phyloP scores from a whole-genome alignment of 306 rosid species.

The Astragalus membranaceus region DNA sequence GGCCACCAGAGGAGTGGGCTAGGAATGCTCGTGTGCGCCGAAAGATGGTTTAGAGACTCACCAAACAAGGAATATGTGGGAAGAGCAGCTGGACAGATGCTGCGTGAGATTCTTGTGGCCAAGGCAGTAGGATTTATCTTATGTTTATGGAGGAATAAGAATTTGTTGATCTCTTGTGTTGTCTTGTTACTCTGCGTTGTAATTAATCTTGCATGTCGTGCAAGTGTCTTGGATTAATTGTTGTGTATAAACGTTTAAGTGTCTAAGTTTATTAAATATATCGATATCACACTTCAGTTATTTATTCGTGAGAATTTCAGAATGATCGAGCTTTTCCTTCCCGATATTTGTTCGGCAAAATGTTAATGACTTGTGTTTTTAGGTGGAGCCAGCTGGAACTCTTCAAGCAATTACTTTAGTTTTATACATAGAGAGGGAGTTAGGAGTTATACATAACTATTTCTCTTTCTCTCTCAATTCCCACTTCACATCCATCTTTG shows the following conservation, averaged over 20 bases:
- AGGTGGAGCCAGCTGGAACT: too few species aligned
- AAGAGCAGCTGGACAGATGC: too few species aligned
- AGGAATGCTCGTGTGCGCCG: conserved; percentile 50
- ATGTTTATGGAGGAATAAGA: conserved; percentile 11
- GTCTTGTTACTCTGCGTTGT: neutral
- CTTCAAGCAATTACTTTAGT: too few species aligned
- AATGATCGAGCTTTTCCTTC: neutral
- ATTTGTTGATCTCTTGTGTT: neutral
- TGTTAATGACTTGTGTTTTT: neutral
- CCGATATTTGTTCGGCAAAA: neutral
- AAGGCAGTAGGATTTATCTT: too few species aligned
- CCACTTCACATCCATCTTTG: too few species aligned
- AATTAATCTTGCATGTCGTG: conserved; percentile 7
- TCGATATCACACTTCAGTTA: neutral
- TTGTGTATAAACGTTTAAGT: too few species aligned
- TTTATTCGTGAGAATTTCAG: neutral
- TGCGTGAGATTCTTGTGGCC: too few species aligned
- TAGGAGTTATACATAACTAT: too few species aligned
- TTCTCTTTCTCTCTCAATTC: too few species aligned
- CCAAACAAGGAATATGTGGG: conserved; percentile 30
- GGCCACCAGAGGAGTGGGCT: conserved; percentile 81
- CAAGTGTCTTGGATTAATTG: too few species aligned
- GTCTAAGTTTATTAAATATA: neutral
- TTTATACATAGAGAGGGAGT: too few species aligned
- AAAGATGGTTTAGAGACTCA: conserved; percentile 41